Evolutionary conservation across 106 monocot species (phyloP).

Genomic region (Ottelia alismoides): DNA sequence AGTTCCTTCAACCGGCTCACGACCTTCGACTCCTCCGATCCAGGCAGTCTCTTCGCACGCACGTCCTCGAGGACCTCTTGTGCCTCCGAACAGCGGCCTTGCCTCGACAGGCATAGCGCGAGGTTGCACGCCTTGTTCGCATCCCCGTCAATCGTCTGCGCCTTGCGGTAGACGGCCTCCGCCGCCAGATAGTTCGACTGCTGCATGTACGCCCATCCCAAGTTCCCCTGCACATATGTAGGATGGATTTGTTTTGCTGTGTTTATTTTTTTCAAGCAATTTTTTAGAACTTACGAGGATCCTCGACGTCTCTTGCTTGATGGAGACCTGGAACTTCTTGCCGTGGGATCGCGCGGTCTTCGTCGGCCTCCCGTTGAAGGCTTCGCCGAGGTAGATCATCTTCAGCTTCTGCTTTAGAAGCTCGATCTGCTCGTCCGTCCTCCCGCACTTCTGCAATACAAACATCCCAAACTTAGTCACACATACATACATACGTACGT

Average conservation of each 20-base stretch:
- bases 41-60: slow-evolving; percentile 3
- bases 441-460: slow-evolving; percentile 60
- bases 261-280: no score
- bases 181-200: slow-evolving; percentile 68
- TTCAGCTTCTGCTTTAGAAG: slow-evolving; percentile 51
- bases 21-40: no score
- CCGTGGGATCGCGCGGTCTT: slow-evolving; percentile 74
- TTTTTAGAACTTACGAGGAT: no score
- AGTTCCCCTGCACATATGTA: slow-evolving; percentile 73
- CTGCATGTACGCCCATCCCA: slow-evolving; percentile 97
- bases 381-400: slow-evolving; percentile 44
- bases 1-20: slow-evolving; percentile 27
- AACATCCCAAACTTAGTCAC: no score
- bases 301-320: slow-evolving; percentile 46
- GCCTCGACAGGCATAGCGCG: slow-evolving; percentile 75
- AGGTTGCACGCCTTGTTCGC: slow-evolving; percentile 98
- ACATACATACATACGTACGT: no score
- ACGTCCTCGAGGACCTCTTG: slow-evolving; percentile 26
- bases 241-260: no score
- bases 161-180: slow-evolving; percentile 53
- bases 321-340: slow-evolving; percentile 74
- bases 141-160: slow-evolving; percentile 53
- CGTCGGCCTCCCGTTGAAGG: slow-evolving; percentile 62
- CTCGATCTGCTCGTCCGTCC: slow-evolving; percentile 44
- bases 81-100: no score